phyloP scores from a whole-genome alignment of 495 filamentous ascomycete genomes.

The Hamigera avellanea region DNA sequence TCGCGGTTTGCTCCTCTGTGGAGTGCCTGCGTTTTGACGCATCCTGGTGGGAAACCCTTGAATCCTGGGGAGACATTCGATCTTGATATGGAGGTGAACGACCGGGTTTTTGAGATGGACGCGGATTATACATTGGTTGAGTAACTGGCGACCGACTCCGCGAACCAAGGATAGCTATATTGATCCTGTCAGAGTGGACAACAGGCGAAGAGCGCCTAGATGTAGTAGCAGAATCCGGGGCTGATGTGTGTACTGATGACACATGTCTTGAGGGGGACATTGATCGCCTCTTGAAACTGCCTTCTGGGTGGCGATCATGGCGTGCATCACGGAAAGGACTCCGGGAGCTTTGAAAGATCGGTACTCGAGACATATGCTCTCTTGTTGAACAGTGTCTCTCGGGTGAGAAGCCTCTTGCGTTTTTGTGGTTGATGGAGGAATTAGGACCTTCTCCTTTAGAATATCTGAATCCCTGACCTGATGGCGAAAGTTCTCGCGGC shows the following conservation, averaged over 20 bases:
- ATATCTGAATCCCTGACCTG: constrained; percentile 16
- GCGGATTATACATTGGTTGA: constrained; percentile 2
- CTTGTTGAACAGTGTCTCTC: constrained; percentile 9
- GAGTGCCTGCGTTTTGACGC: constrained; percentile 4
- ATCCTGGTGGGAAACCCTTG: background rate
- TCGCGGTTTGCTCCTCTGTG: background rate
- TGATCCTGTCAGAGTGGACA: constrained; percentile 14
- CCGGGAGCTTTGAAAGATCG: constrained; percentile 8
- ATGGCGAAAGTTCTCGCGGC: constrained; percentile 20
- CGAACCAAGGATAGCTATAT: constrained; percentile 8
- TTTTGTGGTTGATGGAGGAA: constrained; percentile 9
- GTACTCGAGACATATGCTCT: constrained; percentile 7
- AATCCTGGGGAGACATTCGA: background rate
- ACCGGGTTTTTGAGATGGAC: constrained; percentile 3
- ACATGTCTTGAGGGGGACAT: constrained; percentile 15
- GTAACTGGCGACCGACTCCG: constrained; percentile 18
- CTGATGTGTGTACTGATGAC: constrained; percentile 18
- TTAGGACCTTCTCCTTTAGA: constrained; percentile 12
- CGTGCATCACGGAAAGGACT: constrained; percentile 15
- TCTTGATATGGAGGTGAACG: constrained; percentile 2
- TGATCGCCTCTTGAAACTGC: constrained; percentile 11
- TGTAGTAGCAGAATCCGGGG: constrained; percentile 24
- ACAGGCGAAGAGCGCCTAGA: constrained; percentile 29
- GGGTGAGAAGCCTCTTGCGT: constrained; percentile 18
- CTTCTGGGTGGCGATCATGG: constrained; percentile 8